Evolutionary conservation across 139 green algal species (phyloP).

Genomic region (Tetradesmus obliquus): DNA sequence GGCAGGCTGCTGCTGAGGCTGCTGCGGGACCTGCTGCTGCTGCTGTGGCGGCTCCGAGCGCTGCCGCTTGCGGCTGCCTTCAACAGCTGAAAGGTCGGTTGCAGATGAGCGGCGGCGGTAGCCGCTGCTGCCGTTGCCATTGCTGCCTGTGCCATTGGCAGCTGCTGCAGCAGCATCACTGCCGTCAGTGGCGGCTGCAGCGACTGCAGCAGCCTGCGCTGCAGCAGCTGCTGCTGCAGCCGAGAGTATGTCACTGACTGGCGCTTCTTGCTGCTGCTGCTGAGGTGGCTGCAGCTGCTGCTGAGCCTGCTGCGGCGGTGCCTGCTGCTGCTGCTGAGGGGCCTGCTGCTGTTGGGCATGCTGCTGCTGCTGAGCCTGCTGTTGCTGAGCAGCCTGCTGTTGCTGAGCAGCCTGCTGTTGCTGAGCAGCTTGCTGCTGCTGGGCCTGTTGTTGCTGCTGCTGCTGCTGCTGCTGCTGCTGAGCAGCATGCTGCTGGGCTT

Average conservation of each 20-base stretch:
- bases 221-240: slow-evolving; percentile 5
- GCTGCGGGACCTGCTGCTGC: slow-evolving; percentile 10
- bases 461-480: slow-evolving; percentile 19
- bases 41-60: not conserved
- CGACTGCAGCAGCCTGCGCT: not conserved
- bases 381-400: not conserved
- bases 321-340: not conserved
- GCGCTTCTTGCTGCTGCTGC: not conserved
- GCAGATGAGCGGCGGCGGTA: slow-evolving; percentile 13
- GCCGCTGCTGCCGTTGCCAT: not conserved
- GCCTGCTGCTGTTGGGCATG: too few relatives aligned
- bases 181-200: slow-evolving; percentile 1
- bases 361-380: not conserved
- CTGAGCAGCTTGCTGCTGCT: not conserved
- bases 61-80: slow-evolving; percentile 6
- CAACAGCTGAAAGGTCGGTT: not conserved
- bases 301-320: not conserved
- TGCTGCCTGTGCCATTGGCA: not conserved
- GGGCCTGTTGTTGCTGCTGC: not conserved
- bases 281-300: slow-evolving; percentile 2
- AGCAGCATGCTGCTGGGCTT: not conserved
- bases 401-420: not conserved
- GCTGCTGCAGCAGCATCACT: not conserved
- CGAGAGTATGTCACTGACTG: not conserved
- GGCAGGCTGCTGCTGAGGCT: not conserved